These are phyloP conservation scores for Cydonia oblonga DNA, from an alignment of 331 rosid species.

Conservation along the genomic window DNA sequence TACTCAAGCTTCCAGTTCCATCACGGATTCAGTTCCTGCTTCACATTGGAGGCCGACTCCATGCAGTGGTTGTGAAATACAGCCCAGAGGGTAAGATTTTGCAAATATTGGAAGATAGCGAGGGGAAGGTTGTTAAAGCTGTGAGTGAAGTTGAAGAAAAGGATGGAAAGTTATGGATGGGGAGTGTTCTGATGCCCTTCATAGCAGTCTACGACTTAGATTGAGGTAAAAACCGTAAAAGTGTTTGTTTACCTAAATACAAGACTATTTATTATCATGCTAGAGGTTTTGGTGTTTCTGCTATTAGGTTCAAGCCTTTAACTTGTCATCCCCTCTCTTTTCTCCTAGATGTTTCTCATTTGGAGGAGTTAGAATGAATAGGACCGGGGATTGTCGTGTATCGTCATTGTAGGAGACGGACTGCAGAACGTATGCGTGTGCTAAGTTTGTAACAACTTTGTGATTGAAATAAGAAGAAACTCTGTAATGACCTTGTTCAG, in stretches of 20 bases:
- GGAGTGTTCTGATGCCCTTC: slow-evolving; percentile 89
- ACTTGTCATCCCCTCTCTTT: background rate
- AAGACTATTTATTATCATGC: background rate
- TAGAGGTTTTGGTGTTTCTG: background rate
- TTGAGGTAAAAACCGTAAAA: slow-evolving; percentile 9
- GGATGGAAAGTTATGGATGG: slow-evolving; percentile 84
- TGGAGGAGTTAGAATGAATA: too few relatives aligned
- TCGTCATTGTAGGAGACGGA: too few relatives aligned
- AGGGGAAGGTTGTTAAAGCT: slow-evolving; percentile 80
- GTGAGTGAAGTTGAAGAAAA: slow-evolving; percentile 81
- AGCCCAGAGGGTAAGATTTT: slow-evolving; percentile 77
- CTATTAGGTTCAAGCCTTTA: background rate
- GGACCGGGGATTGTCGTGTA: too few relatives aligned
- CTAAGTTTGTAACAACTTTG: too few relatives aligned
- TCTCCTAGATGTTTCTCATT: too few relatives aligned
- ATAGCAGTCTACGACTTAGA: slow-evolving; percentile 56
- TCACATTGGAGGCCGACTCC: slow-evolving; percentile 58
- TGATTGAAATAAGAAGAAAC: too few relatives aligned
- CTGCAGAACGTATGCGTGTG: too few relatives aligned
- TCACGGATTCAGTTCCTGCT: slow-evolving; percentile 44
- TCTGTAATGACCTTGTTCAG: too few relatives aligned
- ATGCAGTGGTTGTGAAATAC: slow-evolving; percentile 48
- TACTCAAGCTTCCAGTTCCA: slow-evolving; percentile 77
- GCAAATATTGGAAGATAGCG: slow-evolving; percentile 71
- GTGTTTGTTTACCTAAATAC: background rate